Base-by-base conservation (phyloP, 371 early-diverging fungal genomes). In the Apophysomyces ossiformis region DNA sequence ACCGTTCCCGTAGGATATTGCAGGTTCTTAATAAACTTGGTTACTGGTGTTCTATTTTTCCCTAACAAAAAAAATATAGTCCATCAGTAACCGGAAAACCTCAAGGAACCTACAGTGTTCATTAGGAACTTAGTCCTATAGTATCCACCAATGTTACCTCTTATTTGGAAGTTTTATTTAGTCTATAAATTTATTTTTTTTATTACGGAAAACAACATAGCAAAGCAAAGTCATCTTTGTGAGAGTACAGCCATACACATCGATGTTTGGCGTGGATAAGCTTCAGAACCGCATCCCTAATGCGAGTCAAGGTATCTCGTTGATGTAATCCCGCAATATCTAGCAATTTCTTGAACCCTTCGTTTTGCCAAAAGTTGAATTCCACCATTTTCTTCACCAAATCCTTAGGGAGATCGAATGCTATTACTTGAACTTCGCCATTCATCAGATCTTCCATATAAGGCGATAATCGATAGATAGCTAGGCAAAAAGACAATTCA, bases 241-340 rank as follows among this genome's bases (percentile, higher is more conserved):
- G 84, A 0, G 91, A 87, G 71, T 91, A 91, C 12, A 92, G 75
- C 92, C 92, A 92, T 7, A 91, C 85, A 64, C 84, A 86, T 60
- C 73, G 79, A 37, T 83, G 84, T 32, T 84, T 84, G n/a, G 83
- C 78, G 50, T 84, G 77, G 44, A 87, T 84, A 5, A 85, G 66
- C 68, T 89, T 85, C 47, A 86, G 85, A 18, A 88, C 83, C 5
- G 85, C 83, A 60, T 87, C 85, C 63, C 86, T 84, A 0, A 88
- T 86, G 37, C 89, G 79, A 57, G 39, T 64, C 9, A 83, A 65
- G 44, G 76, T 79, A 69, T 79, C 81, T 64, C 72, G 69, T 50
- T 79, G 81, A 43, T 59, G 68, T 37, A 71, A 62, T 38, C 62
- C 70, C 41, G 73, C 73, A 57, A 45, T 58, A 26, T 83, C 83